phyloP scores from a whole-genome alignment of 805 yeast species.

The Ogataea glucozyma region DNA sequence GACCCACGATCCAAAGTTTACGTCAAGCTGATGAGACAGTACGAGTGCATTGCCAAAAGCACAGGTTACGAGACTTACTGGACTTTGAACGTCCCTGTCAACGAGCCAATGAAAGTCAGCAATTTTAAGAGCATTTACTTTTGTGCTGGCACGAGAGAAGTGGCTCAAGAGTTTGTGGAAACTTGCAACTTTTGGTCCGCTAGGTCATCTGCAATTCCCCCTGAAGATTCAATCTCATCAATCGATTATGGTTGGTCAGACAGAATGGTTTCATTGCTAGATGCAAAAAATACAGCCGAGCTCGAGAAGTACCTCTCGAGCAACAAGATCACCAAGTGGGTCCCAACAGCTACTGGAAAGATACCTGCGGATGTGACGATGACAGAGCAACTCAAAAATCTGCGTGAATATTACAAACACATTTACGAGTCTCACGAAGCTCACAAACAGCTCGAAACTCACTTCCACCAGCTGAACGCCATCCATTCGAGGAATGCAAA shows the following conservation, averaged over 20 bases:
- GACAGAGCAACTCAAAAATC: slow-evolving; percentile 40
- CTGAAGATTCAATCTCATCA: slow-evolving; percentile 69
- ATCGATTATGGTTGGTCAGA: slow-evolving; percentile 81
- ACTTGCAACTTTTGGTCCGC: slow-evolving; percentile 93
- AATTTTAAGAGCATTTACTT: slow-evolving; percentile 49
- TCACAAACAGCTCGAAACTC: slow-evolving; percentile 39
- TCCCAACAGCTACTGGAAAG: slow-evolving; percentile 32
- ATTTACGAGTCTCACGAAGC: slow-evolving; percentile 41
- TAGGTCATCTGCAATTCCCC: slow-evolving; percentile 77
- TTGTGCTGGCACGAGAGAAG: slow-evolving; percentile 64
- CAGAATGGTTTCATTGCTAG: slow-evolving; percentile 21
- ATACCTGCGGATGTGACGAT: slow-evolving; percentile 32
- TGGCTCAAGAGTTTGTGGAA: slow-evolving; percentile 68
- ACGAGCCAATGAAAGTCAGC: slow-evolving; percentile 30
- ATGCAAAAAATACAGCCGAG: slow-evolving; percentile 1
- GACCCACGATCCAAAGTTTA: slow-evolving; percentile 33
- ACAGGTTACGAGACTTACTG: slow-evolving; percentile 46
- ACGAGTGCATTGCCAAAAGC: slow-evolving; percentile 29
- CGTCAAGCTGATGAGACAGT: slow-evolving; percentile 17
- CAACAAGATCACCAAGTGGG: slow-evolving; percentile 44
- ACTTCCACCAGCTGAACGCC: slow-evolving; percentile 16
- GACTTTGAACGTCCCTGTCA: slow-evolving; percentile 57
- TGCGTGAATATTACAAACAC: slow-evolving; percentile 41
- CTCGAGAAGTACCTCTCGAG: slow-evolving; percentile 32
- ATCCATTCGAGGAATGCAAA: slow-evolving; percentile 15